A percentile compares a stretch with the other conserved stretches of the same genome.
phyloP scores from a whole-genome alignment of 768 basidiomycete species.

The Boletus sp. region DNA sequence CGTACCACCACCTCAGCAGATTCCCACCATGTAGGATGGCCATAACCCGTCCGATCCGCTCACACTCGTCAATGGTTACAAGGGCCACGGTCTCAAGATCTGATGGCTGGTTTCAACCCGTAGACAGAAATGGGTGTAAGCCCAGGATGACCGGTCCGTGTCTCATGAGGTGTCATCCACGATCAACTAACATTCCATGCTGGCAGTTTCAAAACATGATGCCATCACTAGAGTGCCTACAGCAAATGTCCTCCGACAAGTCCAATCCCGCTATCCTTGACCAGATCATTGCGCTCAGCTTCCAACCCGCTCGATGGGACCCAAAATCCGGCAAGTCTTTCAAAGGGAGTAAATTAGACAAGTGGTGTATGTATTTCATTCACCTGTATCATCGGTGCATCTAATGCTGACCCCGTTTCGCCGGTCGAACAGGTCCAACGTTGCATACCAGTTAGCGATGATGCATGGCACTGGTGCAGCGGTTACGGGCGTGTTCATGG shows the following conservation, averaged over 20 bases:
- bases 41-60: slow-evolving; percentile 87
- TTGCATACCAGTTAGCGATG: slow-evolving; percentile 42
- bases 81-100: slow-evolving; percentile 74
- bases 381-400: neutral
- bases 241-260: slow-evolving; percentile 86
- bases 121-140: slow-evolving; percentile 91
- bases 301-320: slow-evolving; percentile 75
- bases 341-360: slow-evolving; percentile 72
- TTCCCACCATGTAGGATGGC: slow-evolving; percentile 90
- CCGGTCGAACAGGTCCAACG: slow-evolving; percentile 55
- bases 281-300: slow-evolving; percentile 79
- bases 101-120: slow-evolving; percentile 89
- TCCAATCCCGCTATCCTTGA: slow-evolving; percentile 88
- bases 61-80: slow-evolving; percentile 75
- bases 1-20: slow-evolving; percentile 38
- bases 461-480: too few species aligned
- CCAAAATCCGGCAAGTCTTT: slow-evolving; percentile 77
- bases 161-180: neutral
- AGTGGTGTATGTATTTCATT: slow-evolving; percentile 57
- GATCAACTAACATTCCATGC: neutral
- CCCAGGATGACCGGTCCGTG: slow-evolving; percentile 78
- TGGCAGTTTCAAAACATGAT: slow-evolving; percentile 79
- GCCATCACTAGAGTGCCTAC: slow-evolving; percentile 78
- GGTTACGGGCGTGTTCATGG: too few species aligned
- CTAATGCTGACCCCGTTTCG: neutral